These are phyloP conservation scores for Kuraishia floccosa DNA, from an alignment of 805 yeast genomes.

Conservation along the genomic window DNA sequence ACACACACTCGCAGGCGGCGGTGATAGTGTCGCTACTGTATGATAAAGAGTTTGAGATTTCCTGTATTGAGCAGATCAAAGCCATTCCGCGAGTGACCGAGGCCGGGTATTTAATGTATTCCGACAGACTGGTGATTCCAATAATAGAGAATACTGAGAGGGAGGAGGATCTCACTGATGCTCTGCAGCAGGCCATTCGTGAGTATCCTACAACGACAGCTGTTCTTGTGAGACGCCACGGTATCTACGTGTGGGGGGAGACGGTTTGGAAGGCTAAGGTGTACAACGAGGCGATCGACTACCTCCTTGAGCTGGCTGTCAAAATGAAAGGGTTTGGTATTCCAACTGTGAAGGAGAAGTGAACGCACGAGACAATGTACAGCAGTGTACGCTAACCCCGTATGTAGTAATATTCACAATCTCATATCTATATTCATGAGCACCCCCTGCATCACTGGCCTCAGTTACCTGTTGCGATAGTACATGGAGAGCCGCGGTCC, in stretches of 20 bases:
- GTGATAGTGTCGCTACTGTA: slow-evolving; percentile 69
- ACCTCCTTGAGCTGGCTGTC: slow-evolving; percentile 73
- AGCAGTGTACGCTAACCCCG: no score
- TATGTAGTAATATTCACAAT: no score
- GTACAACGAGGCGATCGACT: slow-evolving; percentile 88
- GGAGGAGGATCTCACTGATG: slow-evolving; percentile 71
- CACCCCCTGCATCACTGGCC: not conserved
- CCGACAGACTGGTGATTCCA: slow-evolving; percentile 73
- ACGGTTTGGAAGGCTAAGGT: slow-evolving; percentile 87
- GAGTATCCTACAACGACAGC: slow-evolving; percentile 75
- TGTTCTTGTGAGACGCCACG: slow-evolving; percentile 85
- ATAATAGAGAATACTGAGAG: slow-evolving; percentile 86
- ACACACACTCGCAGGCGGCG: slow-evolving; percentile 86
- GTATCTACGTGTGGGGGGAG: slow-evolving; percentile 95
- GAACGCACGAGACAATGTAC: no score
- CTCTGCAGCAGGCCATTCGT: slow-evolving; percentile 51
- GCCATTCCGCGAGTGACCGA: slow-evolving; percentile 67
- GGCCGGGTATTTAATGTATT: slow-evolving; percentile 59
- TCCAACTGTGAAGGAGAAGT: slow-evolving; percentile 23
- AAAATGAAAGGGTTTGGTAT: slow-evolving; percentile 69
- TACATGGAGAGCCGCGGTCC: not conserved
- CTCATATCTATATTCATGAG: no score
- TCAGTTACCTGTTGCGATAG: not conserved
- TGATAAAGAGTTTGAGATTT: slow-evolving; percentile 61
- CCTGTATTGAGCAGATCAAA: slow-evolving; percentile 84